Percentiles rank a stretch among this genome's conserved stretches.
These are phyloP conservation scores for Amborella trichopoda DNA, from an alignment of 164 flowering plant genomes.

Conservation along the genomic window DNA sequence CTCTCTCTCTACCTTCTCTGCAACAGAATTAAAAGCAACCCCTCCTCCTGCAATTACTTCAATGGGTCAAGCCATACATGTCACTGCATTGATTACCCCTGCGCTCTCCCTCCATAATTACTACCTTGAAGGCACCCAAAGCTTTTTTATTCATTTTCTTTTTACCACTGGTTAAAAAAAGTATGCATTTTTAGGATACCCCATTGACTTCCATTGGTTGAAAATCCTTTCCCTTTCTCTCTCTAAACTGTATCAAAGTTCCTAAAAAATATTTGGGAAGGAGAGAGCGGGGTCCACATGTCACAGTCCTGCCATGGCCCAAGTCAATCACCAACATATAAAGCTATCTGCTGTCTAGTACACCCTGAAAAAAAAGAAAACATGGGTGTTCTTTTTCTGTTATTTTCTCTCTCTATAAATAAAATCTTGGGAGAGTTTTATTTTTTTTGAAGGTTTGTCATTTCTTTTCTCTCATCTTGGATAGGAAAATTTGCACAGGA, in stretches of 20 bases:
- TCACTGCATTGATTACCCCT: slow-evolving; percentile 28
- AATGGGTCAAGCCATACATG: slow-evolving; percentile 20
- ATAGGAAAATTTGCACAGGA: too few relatives aligned
- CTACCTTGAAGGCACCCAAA: not conserved
- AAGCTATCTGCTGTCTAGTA: not conserved
- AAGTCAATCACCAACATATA: not conserved
- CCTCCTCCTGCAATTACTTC: slow-evolving; percentile 11
- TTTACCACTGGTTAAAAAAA: not conserved
- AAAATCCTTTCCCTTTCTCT: not conserved
- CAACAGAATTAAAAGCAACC: slow-evolving; percentile 14
- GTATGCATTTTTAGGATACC: too few relatives aligned
- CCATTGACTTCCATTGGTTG: not conserved
- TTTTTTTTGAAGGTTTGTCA: too few relatives aligned
- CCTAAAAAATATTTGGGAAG: not conserved
- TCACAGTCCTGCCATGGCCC: not conserved
- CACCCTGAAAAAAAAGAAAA: not conserved
- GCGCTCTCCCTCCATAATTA: slow-evolving; percentile 6
- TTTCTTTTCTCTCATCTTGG: too few relatives aligned
- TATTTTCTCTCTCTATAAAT: too few relatives aligned
- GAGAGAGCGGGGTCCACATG: too few relatives aligned
- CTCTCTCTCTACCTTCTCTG: not conserved
- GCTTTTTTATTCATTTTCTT: not conserved
- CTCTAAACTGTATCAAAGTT: not conserved
- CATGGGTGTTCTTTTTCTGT: too few relatives aligned
- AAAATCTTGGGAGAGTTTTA: too few relatives aligned